These are phyloP conservation scores for Boletus insuetus DNA, from an alignment of 768 basidiomycete genomes.

Conservation along the genomic window DNA sequence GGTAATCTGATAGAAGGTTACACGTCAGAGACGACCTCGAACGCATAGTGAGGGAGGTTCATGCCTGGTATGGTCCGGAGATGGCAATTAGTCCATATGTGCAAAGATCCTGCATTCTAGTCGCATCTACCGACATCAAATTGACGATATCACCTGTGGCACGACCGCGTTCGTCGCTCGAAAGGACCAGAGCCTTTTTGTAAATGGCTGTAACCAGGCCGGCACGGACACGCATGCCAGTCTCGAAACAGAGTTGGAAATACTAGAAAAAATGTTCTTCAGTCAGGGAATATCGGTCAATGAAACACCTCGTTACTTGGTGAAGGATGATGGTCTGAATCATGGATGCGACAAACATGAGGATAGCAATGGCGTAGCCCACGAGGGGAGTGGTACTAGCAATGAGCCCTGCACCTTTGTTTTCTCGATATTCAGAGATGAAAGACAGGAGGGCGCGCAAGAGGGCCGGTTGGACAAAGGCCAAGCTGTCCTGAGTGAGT, in stretches of 20 bases:
- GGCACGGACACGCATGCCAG: slow-evolving; percentile 91
- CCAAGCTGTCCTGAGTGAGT: slow-evolving; percentile 72
- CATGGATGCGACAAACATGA: slow-evolving; percentile 83
- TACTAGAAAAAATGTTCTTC: slow-evolving; percentile 46
- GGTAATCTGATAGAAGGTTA: slow-evolving; percentile 50
- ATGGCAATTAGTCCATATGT: slow-evolving; percentile 81
- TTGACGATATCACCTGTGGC: slow-evolving; percentile 93
- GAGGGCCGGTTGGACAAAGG: slow-evolving; percentile 86
- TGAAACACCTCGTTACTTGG: slow-evolving; percentile 46
- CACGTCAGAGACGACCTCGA: neutral
- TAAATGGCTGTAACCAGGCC: slow-evolving; percentile 87
- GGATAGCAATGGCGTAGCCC: slow-evolving; percentile 71
- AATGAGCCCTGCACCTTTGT: slow-evolving; percentile 32
- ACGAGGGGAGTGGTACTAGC: slow-evolving; percentile 42
- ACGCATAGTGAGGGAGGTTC: neutral
- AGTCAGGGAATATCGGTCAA: neutral
- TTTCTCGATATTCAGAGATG: slow-evolving; percentile 71
- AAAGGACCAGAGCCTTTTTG: slow-evolving; percentile 79
- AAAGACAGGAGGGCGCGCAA: slow-evolving; percentile 77
- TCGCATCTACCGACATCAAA: slow-evolving; percentile 86
- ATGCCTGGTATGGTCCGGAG: slow-evolving; percentile 82
- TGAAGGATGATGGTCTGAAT: slow-evolving; percentile 77
- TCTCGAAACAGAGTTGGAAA: slow-evolving; percentile 80
- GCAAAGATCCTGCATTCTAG: slow-evolving; percentile 75
- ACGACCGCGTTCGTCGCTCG: slow-evolving; percentile 78